Base-by-base conservation (phyloP, 148 eudicot genomes). In the Rhododendron kiyosumense region DNA sequence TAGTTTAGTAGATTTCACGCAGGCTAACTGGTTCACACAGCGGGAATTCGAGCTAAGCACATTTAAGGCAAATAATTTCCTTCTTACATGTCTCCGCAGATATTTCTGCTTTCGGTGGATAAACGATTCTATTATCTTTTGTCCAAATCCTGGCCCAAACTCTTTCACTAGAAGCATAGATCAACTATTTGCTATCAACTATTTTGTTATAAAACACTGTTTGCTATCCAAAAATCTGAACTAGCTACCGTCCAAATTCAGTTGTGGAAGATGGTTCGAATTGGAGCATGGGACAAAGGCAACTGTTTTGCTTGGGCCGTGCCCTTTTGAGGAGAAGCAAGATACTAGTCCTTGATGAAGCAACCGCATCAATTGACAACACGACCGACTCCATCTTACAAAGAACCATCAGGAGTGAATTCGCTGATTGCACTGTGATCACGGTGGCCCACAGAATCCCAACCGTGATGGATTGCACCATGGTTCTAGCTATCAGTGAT, bases 231-330 rank as follows among this genome's bases (percentile, higher is more conserved):
- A 77, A 59, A 13, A 24, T 1, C 28, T 79, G 9, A 46, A 46
- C 54, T 26, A 78, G 32, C 48, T 41, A 45, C 4, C n/a, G 0
- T 32, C 67, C 83, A 15, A 61, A 73, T 83, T 80, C 90, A 96
- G 98, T 96, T 89, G 86, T 89, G 81, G 99, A 96, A 83, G 99
- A 96, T 81, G 99, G 99, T 89, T 91, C 93, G 17, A 96, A 96
- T 76, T 95, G 99, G 99, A 96, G 99, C 92, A 93, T 96, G 99
- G 99, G 99, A 77, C 99, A 96, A 85, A 85, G 97, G 17, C 99
- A 96, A 77, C 74, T 96, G 85, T 96, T 96, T 51, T 96, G 98
- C 84, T 88, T 94, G 86, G 99, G 99, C 1, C 96, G 98, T 14
- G 98, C 98, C 76, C 86, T 96, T 79, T 76, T 95, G 85, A 94